Evolutionary conservation across 2,329 filamentous ascomycete species (phyloP), one percentile per base, ranked within the genome.

Genomic region (Fusarium fracticaudum): DNA sequence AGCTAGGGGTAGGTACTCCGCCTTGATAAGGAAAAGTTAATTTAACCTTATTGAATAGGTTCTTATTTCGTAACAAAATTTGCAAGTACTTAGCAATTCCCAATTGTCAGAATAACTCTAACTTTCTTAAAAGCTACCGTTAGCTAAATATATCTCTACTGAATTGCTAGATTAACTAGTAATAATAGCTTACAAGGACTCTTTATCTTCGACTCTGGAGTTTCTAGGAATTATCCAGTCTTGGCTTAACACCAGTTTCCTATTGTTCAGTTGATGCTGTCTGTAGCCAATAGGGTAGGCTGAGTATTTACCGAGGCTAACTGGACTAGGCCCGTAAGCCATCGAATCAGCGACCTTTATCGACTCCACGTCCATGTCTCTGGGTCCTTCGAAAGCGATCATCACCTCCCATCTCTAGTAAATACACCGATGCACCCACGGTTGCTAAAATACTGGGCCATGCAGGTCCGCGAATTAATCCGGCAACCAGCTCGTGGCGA

Each of bases 21-120:
- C 33, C 1, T 8, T 35, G 1, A 35, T 8, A 8, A 8, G 3
- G 14, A 6, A 6, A 35, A 35, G 33, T 35, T 35, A 1, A 8
- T 14, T 35, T 8, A 3, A 15, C 15, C 33, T 1, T 33, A 5
- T 33, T 2, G 2, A 33, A 26, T 26, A 26, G 26, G 6, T 26
- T 26, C 26, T 26, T 26, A 26, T 26, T 7, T 26, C 26, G 26
- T 26, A 26, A 26, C 26, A 26, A 7, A 26, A 26, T 26, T 7
- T 26, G 26, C 26, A 26, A 26, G 26, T 26, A 26, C 26, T 26
- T 26, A 26, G 26, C 26, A 26, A 7, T 26, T 26, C 7, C 26
- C 6, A 26, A 26, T 26, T 26, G 5, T 26, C 26, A 26, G 26
- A 26, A 26, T 26, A 26, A 26, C 26, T 26, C 26, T 26, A 26